Evolutionary conservation across 140 eudicot genomes (phyloP).

Genomic region (Anethum foeniculum): DNA sequence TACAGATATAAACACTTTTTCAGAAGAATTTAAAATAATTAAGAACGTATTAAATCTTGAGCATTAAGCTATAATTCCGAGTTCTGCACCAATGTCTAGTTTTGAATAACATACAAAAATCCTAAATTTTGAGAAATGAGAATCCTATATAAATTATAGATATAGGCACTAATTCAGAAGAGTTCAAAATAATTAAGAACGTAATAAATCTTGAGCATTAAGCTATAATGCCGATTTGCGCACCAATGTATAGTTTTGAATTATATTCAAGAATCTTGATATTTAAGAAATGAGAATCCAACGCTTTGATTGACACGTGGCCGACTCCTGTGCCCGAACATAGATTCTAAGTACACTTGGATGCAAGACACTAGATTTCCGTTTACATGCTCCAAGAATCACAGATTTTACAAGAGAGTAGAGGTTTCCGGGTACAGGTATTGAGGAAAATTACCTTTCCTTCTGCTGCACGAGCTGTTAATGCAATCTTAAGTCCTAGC

Average conservation of each 20-base stretch:
- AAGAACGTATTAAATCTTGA: not conserved
- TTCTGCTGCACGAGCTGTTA: constrained; percentile 98
- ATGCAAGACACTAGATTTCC: not conserved
- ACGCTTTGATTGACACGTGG: not conserved
- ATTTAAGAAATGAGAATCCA: not conserved
- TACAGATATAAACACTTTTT: not conserved
- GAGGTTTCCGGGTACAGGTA: not conserved
- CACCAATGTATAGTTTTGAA: not conserved
- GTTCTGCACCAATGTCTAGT: not conserved
- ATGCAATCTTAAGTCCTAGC: constrained; percentile 72
- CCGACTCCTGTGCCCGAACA: not conserved
- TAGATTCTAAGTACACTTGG: not conserved
- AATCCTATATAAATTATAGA: not conserved
- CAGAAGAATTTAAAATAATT: not conserved
- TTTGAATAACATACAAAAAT: not conserved
- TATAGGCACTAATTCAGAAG: not conserved
- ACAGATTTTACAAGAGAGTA: not conserved
- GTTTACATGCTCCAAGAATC: not conserved
- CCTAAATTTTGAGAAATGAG: not conserved
- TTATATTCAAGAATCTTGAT: not conserved
- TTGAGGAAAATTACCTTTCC: constrained; percentile 64
- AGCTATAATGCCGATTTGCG: not conserved
- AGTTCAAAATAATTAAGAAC: not conserved
- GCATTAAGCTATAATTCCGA: not conserved
- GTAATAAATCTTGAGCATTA: not conserved